Percentiles rank a stretch among this genome's conserved stretches.
Conservation (phyloP, 805 yeast species). For the Barnettozyma pratensis region DNA sequence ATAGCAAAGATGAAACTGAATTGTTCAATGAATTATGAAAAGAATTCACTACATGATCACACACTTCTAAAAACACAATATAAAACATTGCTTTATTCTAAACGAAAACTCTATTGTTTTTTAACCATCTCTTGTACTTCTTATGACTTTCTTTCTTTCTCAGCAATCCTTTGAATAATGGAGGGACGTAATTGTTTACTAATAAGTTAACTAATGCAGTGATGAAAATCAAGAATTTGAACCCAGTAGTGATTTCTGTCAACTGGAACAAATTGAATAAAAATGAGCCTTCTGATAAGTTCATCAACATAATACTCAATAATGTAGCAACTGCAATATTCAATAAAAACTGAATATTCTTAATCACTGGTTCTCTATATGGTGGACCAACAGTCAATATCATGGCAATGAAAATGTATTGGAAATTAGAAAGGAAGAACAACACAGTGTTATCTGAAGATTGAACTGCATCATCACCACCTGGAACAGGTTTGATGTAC, state of each 20-base stretch:
- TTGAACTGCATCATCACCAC: conserved; percentile 73
- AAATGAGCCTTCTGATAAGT: conserved; percentile 42
- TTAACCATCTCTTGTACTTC: conserved; percentile 30
- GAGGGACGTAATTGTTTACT: conserved; percentile 30
- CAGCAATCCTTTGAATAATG: conserved; percentile 26
- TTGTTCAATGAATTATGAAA: conserved; percentile 29
- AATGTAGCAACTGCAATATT: conserved; percentile 49
- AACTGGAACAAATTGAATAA: conserved; percentile 73
- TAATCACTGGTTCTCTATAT: conserved; percentile 68
- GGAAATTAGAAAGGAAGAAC: conserved; percentile 79
- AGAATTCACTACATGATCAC: not conserved
- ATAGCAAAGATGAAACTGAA: conserved; percentile 38
- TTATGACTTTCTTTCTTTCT: conserved; percentile 34
- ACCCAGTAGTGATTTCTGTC: conserved; percentile 48
- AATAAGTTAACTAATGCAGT: conserved; percentile 46
- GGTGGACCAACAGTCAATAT: conserved; percentile 93
- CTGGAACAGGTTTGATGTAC: conserved; percentile 79
- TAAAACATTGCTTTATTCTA: not conserved
- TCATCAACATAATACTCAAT: conserved; percentile 52
- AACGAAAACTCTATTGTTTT: conserved; percentile 13
- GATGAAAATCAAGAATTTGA: conserved; percentile 46
- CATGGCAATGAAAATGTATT: conserved; percentile 79
- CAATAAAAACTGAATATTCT: conserved; percentile 65
- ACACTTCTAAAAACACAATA: too few relatives aligned
- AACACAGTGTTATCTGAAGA: conserved; percentile 87